Evolutionary conservation across 768 basidiomycete species (phyloP).

Genomic region (Trametes coccinea): DNA sequence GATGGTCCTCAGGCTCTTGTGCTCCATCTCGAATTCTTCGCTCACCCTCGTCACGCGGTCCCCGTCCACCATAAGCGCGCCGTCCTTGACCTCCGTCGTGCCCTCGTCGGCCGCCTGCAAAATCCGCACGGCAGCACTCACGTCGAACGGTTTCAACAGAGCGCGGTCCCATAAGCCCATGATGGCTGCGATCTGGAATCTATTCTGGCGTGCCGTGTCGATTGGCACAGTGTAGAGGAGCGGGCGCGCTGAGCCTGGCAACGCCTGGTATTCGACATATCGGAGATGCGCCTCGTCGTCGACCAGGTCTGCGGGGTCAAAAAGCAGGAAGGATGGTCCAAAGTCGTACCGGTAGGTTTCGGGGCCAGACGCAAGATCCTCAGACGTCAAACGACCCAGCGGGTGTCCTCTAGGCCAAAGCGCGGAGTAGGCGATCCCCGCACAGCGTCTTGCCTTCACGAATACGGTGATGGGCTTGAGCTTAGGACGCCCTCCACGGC

Average conservation of each 20-base stretch:
- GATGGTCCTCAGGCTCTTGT: conserved; percentile 31
- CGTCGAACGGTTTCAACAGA: neutral
- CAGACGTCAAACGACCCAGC: neutral
- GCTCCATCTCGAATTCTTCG: neutral
- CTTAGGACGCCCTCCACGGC: neutral
- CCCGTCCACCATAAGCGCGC: neutral
- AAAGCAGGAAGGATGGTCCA: neutral
- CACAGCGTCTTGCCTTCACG: neutral
- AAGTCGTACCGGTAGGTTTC: neutral
- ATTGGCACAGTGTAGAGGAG: conserved; percentile 2
- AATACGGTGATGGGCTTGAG: conserved; percentile 15
- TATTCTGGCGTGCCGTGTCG: neutral
- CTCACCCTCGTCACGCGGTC: neutral
- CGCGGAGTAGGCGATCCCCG: neutral
- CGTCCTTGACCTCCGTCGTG: neutral
- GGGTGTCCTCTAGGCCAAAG: conserved; percentile 1
- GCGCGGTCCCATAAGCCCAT: neutral
- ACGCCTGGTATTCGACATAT: neutral
- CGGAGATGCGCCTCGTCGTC: neutral
- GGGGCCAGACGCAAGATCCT: neutral
- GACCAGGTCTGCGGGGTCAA: neutral
- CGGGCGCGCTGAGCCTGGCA: conserved; percentile 17
- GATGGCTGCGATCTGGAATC: neutral
- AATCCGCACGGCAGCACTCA: neutral
- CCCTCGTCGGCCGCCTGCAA: neutral